Evolutionary conservation across 257 asterid genomes (phyloP).

Genomic region (Capsicum baccatum): DNA sequence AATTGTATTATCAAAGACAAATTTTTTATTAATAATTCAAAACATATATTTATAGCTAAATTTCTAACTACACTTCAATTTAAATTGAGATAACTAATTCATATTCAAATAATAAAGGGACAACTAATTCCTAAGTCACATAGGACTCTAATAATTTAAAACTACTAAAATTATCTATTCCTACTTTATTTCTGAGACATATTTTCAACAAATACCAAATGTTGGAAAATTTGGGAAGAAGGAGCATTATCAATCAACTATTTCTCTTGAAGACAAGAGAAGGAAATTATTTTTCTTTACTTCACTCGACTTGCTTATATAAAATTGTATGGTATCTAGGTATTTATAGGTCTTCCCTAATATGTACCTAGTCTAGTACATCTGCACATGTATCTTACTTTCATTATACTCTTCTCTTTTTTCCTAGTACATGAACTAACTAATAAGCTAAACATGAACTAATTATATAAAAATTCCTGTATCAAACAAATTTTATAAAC

Average conservation of each 20-base stretch:
- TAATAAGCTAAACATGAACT: background rate
- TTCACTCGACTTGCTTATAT: background rate
- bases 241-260: background rate
- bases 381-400: background rate
- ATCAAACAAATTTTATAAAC: background rate
- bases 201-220: too few relatives aligned
- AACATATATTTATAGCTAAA: too few relatives aligned
- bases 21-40: too few relatives aligned
- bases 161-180: too few relatives aligned
- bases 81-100: too few relatives aligned
- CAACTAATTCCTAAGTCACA: too few relatives aligned
- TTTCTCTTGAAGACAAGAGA: background rate
- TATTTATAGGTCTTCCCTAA: background rate
- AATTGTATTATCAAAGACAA: too few relatives aligned
- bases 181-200: too few relatives aligned
- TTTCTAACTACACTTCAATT: too few relatives aligned
- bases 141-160: too few relatives aligned
- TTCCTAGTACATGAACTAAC: conserved; percentile 15
- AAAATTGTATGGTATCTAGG: background rate
- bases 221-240: too few relatives aligned
- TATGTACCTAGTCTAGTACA: background rate
- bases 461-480: background rate
- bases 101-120: too few relatives aligned
- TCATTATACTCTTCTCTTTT: background rate
- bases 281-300: background rate